Evolutionary conservation across 371 early-diverging fungal genomes (phyloP).

Genomic region (Lichtheimia hyalospora): DNA sequence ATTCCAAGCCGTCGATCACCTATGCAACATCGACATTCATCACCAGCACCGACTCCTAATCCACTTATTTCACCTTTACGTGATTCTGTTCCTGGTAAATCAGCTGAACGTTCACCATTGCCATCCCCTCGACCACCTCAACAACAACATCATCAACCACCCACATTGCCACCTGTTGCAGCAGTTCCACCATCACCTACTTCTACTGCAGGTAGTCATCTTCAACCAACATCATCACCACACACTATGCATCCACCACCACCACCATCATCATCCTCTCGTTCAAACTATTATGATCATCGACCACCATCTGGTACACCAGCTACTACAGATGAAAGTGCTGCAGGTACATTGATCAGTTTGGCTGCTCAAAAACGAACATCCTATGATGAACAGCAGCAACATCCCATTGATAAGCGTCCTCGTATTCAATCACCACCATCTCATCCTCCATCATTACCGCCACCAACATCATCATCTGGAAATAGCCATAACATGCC

Average conservation of each 20-base stretch:
- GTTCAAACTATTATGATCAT: neutral
- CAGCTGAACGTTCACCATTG: neutral
- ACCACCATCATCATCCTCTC: slow-evolving; percentile 9
- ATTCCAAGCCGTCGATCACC: slow-evolving; percentile 32
- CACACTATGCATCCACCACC: neutral
- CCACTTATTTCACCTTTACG: slow-evolving; percentile 18
- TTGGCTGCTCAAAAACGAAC: slow-evolving; percentile 20
- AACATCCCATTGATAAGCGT: slow-evolving; percentile 5
- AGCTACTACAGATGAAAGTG: slow-evolving; percentile 22
- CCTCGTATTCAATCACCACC: slow-evolving; percentile 4
- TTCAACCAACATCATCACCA: neutral
- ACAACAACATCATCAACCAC: neutral
- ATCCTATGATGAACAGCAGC: neutral
- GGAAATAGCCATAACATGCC: no score
- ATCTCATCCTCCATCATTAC: neutral
- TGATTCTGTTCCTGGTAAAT: neutral
- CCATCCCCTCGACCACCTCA: no score
- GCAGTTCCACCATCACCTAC: neutral
- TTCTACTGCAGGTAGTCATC: neutral
- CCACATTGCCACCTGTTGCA: no score
- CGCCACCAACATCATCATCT: no score
- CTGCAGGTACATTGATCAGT: slow-evolving; percentile 45
- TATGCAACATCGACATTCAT: slow-evolving; percentile 20
- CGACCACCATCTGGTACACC: neutral
- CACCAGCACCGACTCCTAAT: slow-evolving; percentile 31